Evolutionary conservation across 179 eudicot genomes (phyloP).

Genomic region (Heliamphora pulchella): DNA sequence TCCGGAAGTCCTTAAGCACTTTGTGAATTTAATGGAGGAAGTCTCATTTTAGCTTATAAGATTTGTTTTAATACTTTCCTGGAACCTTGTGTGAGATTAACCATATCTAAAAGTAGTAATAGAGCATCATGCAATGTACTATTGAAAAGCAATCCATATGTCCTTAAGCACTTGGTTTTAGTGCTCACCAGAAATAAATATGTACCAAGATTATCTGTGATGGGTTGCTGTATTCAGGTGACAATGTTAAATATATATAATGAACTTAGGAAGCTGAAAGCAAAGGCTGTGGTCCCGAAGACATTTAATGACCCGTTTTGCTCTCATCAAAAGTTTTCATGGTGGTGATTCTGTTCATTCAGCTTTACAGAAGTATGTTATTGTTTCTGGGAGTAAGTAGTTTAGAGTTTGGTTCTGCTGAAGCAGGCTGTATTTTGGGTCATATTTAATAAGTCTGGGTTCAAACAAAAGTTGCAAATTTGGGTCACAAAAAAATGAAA

Average conservation of each 20-base stretch:
- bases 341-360: not conserved
- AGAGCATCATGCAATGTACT: not conserved
- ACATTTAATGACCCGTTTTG: not conserved
- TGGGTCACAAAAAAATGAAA: too few relatives aligned
- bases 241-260: too few relatives aligned
- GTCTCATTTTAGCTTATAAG: not conserved
- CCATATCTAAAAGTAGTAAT: not conserved
- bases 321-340: not conserved
- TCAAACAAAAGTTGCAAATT: too few relatives aligned
- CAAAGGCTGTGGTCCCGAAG: not conserved
- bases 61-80: not conserved
- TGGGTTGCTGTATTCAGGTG: too few relatives aligned
- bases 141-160: too few relatives aligned
- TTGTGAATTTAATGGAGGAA: not conserved
- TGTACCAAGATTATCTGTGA: too few relatives aligned
- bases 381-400: not conserved
- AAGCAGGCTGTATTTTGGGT: not conserved
- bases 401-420: not conserved
- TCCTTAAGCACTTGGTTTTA: not conserved
- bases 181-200: slow-evolving; percentile 5
- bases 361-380: not conserved
- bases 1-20: not conserved
- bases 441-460: too few relatives aligned
- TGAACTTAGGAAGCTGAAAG: not conserved
- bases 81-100: not conserved